Evolutionary conservation across 1,139 yeast species (phyloP), one percentile per base, ranked within the genome.

Genomic region (Diutina neorugosa): DNA sequence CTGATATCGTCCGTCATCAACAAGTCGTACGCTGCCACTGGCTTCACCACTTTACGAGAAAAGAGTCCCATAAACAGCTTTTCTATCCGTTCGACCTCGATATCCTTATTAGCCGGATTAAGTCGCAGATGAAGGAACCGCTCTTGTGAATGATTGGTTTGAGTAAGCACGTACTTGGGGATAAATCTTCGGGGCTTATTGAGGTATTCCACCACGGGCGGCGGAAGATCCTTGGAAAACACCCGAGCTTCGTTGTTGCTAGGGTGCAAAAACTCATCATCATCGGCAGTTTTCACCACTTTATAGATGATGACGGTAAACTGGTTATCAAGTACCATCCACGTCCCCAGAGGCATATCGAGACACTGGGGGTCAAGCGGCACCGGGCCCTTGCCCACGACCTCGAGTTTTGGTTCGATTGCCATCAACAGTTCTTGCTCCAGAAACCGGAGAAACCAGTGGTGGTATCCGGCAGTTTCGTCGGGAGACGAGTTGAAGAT

Each of bases 401-500:
- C 53, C 1, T 52, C 54, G 14, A 71, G 55, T 14, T 54, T 54
- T 0, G 78, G 77, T 47, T 62, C 60, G 21, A 73, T 68, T 23
- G 64, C 65, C 9, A 53, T 55, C 9, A 61, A 50, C 2, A 73
- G 63, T 7, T 54, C 52, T 1, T 58, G 55, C 7, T 56, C 53
- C 14, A 59, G 57, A 48, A 64, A 55, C 49, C 56, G 62, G 54
- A 62, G 54, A 54, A 69, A 71, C 65, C 68, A 63, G 31, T 65
- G 63, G 54, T 72, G 76, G 56, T 69, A 63, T 55, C 57, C 66
- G 1, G 77, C 73, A 5, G 75, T 72, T 59, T 73, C 77, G 55
- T 73, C 78, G 0, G 78, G 78, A 54, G 73, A 69, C 8, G 74
- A 68, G 57, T 73, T 73, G 61, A 73, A 73, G 2, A 70, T 65